Percentiles rank a stretch among this genome's conserved stretches.
These are phyloP conservation scores for Sequoia sempervirens DNA, from an alignment of 75 land plant genomes.

Conservation along the genomic window DNA sequence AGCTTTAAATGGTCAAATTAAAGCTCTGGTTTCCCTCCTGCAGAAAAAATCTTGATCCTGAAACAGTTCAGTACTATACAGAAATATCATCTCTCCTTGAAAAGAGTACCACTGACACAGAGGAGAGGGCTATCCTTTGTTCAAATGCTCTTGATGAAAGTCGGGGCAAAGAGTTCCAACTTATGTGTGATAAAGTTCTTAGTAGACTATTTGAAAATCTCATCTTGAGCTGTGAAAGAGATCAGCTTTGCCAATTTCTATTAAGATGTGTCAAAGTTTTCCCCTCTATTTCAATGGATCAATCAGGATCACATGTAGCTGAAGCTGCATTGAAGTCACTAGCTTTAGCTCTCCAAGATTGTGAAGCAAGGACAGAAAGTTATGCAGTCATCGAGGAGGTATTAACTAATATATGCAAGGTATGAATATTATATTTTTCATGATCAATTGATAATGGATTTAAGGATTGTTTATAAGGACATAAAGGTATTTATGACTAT, in stretches of 20 bases:
- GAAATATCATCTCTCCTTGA: constrained; percentile 73
- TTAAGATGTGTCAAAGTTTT: constrained; percentile 43
- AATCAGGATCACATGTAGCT: constrained; percentile 83
- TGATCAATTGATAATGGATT: not conserved
- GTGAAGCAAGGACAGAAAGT: constrained; percentile 20
- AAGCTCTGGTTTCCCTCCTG: not conserved
- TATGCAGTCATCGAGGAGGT: constrained; percentile 47
- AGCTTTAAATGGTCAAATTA: not conserved
- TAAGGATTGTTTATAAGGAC: not conserved
- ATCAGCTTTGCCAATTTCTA: constrained; percentile 63
- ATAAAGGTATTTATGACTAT: not conserved
- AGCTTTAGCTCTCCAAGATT: constrained; percentile 50
- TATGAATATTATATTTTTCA: constrained; percentile 13
- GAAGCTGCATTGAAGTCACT: constrained; percentile 76
- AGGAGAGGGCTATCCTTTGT: constrained; percentile 65
- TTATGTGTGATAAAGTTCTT: constrained; percentile 69
- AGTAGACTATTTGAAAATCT: constrained; percentile 75
- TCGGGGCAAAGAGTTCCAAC: constrained; percentile 79
- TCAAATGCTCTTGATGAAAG: constrained; percentile 87
- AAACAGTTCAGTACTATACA: constrained; percentile 65
- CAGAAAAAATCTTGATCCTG: constrained; percentile 82
- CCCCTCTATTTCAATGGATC: constrained; percentile 61
- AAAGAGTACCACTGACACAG: constrained; percentile 52
- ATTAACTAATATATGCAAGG: constrained; percentile 68
- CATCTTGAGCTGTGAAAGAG: constrained; percentile 51